Conservation (phyloP, 441 rosid species). For the Mallotus repandus region DNA sequence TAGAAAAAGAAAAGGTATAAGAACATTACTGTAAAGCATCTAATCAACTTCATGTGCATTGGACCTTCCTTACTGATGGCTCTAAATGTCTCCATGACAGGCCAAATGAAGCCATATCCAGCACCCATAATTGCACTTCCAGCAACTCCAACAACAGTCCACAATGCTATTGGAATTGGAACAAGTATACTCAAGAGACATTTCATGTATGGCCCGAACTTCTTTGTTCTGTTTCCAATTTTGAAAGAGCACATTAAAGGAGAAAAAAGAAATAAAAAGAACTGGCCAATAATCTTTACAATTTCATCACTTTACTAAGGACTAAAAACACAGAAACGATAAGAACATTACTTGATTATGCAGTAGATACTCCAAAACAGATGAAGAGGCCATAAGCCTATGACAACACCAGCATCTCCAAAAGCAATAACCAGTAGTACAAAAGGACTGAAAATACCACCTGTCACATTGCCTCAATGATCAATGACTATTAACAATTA, state of each 20-base stretch:
- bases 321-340: neutral
- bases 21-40: constrained; percentile 21
- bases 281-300: neutral
- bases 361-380: constrained; percentile 24
- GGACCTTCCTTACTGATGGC: constrained; percentile 25
- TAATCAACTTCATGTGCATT: constrained; percentile 10
- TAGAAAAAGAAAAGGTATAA: neutral
- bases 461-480: constrained; percentile 3
- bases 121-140: constrained; percentile 22
- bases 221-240: constrained; percentile 22
- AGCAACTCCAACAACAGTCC: constrained; percentile 25
- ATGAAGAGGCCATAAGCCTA: constrained; percentile 26
- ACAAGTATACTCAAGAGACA: constrained; percentile 21
- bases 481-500: neutral
- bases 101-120: constrained; percentile 25
- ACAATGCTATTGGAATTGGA: constrained; percentile 25
- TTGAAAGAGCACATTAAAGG: neutral
- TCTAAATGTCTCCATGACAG: constrained; percentile 28
- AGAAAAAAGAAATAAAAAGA: neutral
- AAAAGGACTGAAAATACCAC: constrained; percentile 26
- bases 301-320: neutral
- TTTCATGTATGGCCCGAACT: constrained; percentile 22
- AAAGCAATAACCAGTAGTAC: constrained; percentile 27
- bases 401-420: constrained; percentile 23
- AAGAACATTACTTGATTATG: constrained; percentile 18